Base-by-base conservation (phyloP, 2,329 filamentous ascomycete species). In the Fonsecaea pedrosoi region DNA sequence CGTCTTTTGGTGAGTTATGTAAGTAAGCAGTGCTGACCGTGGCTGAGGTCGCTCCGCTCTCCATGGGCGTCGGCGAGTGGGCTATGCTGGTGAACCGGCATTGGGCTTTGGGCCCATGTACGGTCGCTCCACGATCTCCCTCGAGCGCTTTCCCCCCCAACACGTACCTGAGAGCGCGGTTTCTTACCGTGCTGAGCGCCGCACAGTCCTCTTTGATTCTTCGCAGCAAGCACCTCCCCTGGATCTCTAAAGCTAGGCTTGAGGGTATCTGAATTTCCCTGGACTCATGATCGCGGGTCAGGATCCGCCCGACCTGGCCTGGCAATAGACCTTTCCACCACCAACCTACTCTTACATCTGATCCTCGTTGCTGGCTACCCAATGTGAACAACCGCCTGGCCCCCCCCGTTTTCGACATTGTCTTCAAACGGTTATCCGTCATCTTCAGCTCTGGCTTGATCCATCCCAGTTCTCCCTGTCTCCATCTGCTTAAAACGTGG, bases 11-110 rank as follows among this genome's bases (percentile, higher is more conserved):
- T 48, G 60, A 42, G 58, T 67, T 63, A 63, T 65, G 68, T 67
- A 69, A 69, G 68, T 69, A 65, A 67, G 65, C 67, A 65, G 32
- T 67, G 68, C 64, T 69, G 58, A 67, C 68, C 55, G 68, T 69
- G 68, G 68, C 68, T 69, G 68, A 65, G 57, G 42, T 65, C 35
- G 60, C 59, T 64, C 59, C 65, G 68, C 59, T 67, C 59, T 62
- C 62, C 54, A 58, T 56, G 58, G 53, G 42, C 50, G 48, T 60
- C 48, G 61, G 42, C 38, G 38, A 48, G 48, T 55, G 53, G 67
- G 61, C 60, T 62, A 62, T 69, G 64, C 65, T 60, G 42, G 18
- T 45, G 62, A 42, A 50, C 62, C 56, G 60, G 66, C 35, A 54
- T 61, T 69, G 50, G 40, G 60, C 56, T 57, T 37, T 63, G 60